Percentiles rank a stretch among this genome's conserved stretches.
These are phyloP conservation scores for Fusarium mundagurra DNA, from an alignment of 2,329 filamentous ascomycete species.

Conservation along the genomic window DNA sequence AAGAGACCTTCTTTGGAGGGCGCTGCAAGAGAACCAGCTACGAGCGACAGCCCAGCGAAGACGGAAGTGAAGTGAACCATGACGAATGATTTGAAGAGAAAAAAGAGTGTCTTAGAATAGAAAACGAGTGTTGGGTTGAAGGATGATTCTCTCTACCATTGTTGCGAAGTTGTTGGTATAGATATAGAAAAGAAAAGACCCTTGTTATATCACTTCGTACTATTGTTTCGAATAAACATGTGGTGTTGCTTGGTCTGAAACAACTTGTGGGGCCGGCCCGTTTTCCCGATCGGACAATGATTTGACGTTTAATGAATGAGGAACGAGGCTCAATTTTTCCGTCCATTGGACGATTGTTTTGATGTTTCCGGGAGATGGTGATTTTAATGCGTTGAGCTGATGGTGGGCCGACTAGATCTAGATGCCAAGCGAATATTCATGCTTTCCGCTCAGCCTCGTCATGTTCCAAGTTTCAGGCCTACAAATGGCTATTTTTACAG, in stretches of 20 bases:
- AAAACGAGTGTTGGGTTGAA: conserved; percentile 18
- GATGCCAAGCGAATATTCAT: conserved; percentile 6
- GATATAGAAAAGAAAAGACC: background rate
- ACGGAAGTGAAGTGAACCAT: conserved; percentile 42
- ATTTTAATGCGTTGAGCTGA: conserved; percentile 4
- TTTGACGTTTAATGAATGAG: conserved; percentile 32
- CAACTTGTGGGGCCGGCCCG: conserved; percentile 20
- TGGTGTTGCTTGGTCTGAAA: conserved; percentile 36
- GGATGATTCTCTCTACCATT: background rate
- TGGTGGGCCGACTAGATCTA: background rate
- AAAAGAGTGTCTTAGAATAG: conserved; percentile 24
- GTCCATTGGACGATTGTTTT: conserved; percentile 28
- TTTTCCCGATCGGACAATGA: conserved; percentile 16
- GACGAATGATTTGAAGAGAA: conserved; percentile 22
- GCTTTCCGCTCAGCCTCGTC: background rate
- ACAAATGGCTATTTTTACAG: background rate
- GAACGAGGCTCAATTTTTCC: conserved; percentile 34
- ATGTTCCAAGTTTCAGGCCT: background rate
- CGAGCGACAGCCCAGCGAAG: conserved; percentile 39
- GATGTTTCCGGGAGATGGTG: conserved; percentile 13
- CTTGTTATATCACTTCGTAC: conserved; percentile 11
- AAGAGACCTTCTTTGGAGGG: conserved; percentile 35
- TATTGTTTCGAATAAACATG: conserved; percentile 7
- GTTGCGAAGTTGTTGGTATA: background rate
- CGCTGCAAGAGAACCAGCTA: conserved; percentile 32